phyloP scores from a whole-genome alignment of 2,329 filamentous ascomycete genomes.

The Penicillium concentricum region DNA sequence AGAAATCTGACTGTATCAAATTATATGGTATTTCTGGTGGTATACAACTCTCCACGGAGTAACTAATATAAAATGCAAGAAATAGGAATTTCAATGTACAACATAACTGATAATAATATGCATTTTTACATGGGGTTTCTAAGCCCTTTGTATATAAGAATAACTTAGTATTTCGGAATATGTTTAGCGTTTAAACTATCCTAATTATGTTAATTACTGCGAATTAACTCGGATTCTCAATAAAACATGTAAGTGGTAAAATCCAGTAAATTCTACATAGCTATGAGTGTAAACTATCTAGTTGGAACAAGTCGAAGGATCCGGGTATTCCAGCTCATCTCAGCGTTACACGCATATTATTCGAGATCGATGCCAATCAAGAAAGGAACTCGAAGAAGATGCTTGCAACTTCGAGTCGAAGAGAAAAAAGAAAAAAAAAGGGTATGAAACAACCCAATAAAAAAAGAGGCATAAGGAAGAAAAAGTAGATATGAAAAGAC shows the following conservation, averaged over 20 bases:
- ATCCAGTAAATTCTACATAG: conserved; percentile 5
- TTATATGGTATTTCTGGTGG: too few relatives aligned
- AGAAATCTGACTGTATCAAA: too few relatives aligned
- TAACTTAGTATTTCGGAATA: too few relatives aligned
- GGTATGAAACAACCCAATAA: background rate
- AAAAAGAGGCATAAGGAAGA: background rate
- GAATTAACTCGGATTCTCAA: too few relatives aligned
- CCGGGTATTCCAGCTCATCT: conserved; percentile 17
- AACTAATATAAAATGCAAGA: too few relatives aligned
- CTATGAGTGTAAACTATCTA: conserved; percentile 8
- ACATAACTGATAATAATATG: too few relatives aligned
- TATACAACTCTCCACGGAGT: too few relatives aligned
- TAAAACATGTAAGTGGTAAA: background rate
- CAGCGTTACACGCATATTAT: conserved; percentile 7
- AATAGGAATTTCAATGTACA: too few relatives aligned
- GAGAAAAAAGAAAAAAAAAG: background rate
- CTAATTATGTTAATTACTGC: too few relatives aligned
- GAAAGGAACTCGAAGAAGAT: conserved; percentile 3
- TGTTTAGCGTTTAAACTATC: too few relatives aligned
- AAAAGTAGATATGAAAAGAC: background rate
- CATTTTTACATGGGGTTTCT: too few relatives aligned
- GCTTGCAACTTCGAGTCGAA: background rate
- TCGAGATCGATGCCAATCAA: conserved; percentile 6
- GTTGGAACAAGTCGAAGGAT: conserved; percentile 8
- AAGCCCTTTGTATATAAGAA: too few relatives aligned